Conservation (phyloP, 164 flowering plant genomes). For the Taxillus chinensis region DNA sequence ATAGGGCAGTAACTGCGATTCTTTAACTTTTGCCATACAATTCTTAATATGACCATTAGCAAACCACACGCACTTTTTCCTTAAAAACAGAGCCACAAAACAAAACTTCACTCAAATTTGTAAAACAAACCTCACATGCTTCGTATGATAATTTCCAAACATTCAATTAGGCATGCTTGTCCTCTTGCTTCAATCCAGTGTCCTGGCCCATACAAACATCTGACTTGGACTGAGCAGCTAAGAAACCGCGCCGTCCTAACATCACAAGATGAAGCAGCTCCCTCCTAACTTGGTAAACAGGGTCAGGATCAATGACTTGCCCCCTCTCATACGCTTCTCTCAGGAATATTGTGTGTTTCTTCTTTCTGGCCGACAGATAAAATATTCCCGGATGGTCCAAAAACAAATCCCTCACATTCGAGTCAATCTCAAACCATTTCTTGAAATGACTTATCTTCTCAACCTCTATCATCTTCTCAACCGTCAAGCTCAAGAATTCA, state of each 20-base stretch:
- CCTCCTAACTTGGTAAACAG: conserved; percentile 68
- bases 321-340: conserved; percentile 84
- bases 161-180: conserved; percentile 3
- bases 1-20: no score
- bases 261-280: conserved; percentile 76
- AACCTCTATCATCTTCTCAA: conserved; percentile 85
- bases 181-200: conserved; percentile 11
- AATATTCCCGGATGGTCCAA: conserved; percentile 89
- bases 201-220: conserved; percentile 7
- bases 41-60: no score
- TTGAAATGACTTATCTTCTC: conserved; percentile 94
- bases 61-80: no score
- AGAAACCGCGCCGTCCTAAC: conserved; percentile 50
- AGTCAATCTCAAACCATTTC: conserved; percentile 74
- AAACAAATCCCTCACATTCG: conserved; percentile 79
- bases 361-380: conserved; percentile 75
- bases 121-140: no score
- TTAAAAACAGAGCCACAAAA: no score
- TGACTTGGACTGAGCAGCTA: not conserved
- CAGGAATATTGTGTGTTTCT: conserved; percentile 66
- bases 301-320: conserved; percentile 56
- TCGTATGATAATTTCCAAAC: not conserved
- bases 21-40: no score
- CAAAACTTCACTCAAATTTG: no score
- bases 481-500: conserved; percentile 84